These are phyloP conservation scores for Yarrowia sp. DNA, from an alignment of 805 yeast genomes.

Conservation along the genomic window DNA sequence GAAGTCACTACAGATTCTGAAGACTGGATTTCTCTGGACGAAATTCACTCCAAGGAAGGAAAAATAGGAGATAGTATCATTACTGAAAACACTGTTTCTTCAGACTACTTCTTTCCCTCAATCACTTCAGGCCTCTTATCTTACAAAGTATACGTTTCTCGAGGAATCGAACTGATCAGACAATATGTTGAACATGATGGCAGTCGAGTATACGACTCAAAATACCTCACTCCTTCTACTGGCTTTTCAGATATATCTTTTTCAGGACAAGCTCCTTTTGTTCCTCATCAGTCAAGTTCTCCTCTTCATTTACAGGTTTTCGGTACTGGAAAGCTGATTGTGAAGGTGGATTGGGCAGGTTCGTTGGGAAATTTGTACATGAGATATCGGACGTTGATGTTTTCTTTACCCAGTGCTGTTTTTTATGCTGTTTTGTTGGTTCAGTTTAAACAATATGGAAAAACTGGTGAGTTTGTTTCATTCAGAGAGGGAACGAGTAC, in stretches of 20 bases:
- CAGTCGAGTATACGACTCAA: conserved; percentile 64
- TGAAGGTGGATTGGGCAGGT: conserved; percentile 51
- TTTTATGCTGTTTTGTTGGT: conserved; percentile 50
- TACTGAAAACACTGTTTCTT: background rate
- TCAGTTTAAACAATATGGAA: conserved; percentile 51
- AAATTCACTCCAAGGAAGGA: background rate
- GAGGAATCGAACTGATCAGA: background rate
- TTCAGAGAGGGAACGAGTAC: conserved; percentile 40
- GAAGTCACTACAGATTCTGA: background rate
- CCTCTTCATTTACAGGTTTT: conserved; percentile 37
- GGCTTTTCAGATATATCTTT: conserved; percentile 69
- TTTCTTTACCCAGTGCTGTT: conserved; percentile 63
- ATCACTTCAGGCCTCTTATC: background rate
- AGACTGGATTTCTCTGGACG: background rate
- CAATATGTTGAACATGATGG: background rate
- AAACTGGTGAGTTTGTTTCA: conserved; percentile 37
- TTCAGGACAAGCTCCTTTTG: conserved; percentile 41
- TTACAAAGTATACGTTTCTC: background rate
- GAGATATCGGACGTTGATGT: conserved; percentile 68
- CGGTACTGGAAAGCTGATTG: conserved; percentile 30
- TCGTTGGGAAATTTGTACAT: conserved; percentile 66
- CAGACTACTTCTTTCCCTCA: background rate
- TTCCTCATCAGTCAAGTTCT: background rate
- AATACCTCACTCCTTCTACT: conserved; percentile 67
- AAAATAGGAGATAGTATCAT: background rate